Conservation (phyloP, 192 early-diverging fungal genomes). For the Linnemannia zychae region DNA sequence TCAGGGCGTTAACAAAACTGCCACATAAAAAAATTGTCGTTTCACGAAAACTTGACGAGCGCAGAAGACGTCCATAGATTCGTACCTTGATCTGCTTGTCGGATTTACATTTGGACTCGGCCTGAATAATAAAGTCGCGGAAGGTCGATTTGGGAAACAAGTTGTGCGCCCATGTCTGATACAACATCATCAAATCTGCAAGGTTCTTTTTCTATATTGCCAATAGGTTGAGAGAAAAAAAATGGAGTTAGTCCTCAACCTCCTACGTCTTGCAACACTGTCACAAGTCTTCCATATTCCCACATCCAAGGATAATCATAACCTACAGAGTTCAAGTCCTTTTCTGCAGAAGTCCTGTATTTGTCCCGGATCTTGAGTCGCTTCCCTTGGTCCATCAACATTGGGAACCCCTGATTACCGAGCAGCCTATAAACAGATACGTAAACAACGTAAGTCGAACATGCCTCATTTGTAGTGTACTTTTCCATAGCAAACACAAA, state of each 20-base stretch:
- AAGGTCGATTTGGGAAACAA: conserved; percentile 46
- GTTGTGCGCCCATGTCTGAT: conserved; percentile 54
- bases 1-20: not conserved
- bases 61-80: not conserved
- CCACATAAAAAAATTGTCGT: too few species aligned
- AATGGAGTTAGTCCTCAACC: not conserved
- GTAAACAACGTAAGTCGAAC: not conserved
- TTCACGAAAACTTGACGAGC: not conserved
- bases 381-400: conserved; percentile 30
- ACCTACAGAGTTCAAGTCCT: conserved; percentile 41
- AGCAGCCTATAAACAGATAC: conserved; percentile 22
- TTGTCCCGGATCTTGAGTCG: conserved; percentile 41
- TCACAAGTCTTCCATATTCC: not conserved
- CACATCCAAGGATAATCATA: not conserved
- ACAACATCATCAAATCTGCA: conserved; percentile 39
- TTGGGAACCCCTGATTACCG: conserved; percentile 27
- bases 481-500: not conserved
- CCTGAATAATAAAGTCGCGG: conserved; percentile 34
- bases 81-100: conserved; percentile 47
- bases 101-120: conserved; percentile 37
- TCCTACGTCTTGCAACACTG: too few species aligned
- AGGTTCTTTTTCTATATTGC: conserved; percentile 38
- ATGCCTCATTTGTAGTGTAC: not conserved
- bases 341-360: conserved; percentile 32
- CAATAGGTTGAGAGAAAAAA: conserved; percentile 5